Conservation (phyloP, 306 rosid genomes). For the Sindora glabra region DNA sequence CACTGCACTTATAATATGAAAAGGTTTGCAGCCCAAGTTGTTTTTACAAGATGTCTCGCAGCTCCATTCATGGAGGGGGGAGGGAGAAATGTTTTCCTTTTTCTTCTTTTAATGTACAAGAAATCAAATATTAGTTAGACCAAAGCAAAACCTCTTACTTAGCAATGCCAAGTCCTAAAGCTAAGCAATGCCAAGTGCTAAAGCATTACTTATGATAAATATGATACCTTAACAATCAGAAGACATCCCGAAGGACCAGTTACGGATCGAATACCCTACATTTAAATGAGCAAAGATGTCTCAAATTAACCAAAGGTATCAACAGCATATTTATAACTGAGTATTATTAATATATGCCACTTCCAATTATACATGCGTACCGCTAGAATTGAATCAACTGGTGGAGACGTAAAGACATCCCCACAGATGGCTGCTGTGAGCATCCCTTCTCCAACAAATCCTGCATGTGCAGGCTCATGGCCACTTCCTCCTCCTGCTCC, state of each 20-base stretch:
- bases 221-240: conserved; percentile 87
- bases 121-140: neutral
- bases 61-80: too few species aligned
- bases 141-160: neutral
- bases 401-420: conserved; percentile 82
- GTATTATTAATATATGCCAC: neutral
- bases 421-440: conserved; percentile 95
- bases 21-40: too few species aligned
- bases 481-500: conserved; percentile 97
- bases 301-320: conserved; percentile 21
- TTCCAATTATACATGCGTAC: conserved; percentile 41
- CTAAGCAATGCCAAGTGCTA: too few species aligned
- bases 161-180: conserved; percentile 9
- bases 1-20: too few species aligned
- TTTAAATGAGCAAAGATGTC: conserved; percentile 15
- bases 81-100: too few species aligned
- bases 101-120: neutral
- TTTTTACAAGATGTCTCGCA: too few species aligned
- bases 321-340: conserved; percentile 7
- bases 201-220: too few species aligned
- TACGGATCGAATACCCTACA: conserved; percentile 91
- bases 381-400: conserved; percentile 85
- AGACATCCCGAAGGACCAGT: conserved; percentile 95
- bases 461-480: conserved; percentile 92
- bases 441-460: conserved; percentile 99